phyloP scores from a whole-genome alignment of 768 basidiomycete genomes.

The Suillus clintonianus region DNA sequence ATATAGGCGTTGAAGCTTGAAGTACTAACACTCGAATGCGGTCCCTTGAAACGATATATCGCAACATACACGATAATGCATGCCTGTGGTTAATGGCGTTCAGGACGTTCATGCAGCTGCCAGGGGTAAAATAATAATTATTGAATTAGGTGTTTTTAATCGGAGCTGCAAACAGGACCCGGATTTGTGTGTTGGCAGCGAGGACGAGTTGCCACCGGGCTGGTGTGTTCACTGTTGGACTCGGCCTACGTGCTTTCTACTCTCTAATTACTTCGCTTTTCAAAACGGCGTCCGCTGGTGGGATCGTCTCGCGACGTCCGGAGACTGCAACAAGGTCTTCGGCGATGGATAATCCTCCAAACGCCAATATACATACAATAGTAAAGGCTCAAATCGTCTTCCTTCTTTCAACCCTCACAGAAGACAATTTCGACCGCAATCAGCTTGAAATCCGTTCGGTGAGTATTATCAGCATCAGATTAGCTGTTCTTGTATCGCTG shows the following conservation, averaged over 20 bases:
- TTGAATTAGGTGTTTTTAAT: neutral
- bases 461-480: conserved; percentile 37
- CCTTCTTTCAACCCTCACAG: conserved; percentile 91
- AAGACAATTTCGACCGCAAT: conserved; percentile 96
- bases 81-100: no score
- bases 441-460: conserved; percentile 94
- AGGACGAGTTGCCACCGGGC: conserved; percentile 24
- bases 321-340: conserved; percentile 76
- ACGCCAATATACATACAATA: conserved; percentile 86
- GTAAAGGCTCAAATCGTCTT: conserved; percentile 98
- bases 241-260: conserved; percentile 36
- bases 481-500: conserved; percentile 7
- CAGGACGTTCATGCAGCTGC: no score
- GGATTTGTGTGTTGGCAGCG: conserved; percentile 13
- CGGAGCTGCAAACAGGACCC: conserved; percentile 19
- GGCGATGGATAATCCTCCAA: conserved; percentile 85
- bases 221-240: conserved; percentile 22
- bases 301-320: conserved; percentile 68
- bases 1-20: neutral
- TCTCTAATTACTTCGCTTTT: conserved; percentile 22
- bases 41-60: neutral
- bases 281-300: conserved; percentile 75
- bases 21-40: neutral
- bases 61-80: no score
- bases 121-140: neutral